These are phyloP conservation scores for Taiwanofungus camphoratus DNA, from an alignment of 1,284 basidiomycete species.

Conservation along the genomic window DNA sequence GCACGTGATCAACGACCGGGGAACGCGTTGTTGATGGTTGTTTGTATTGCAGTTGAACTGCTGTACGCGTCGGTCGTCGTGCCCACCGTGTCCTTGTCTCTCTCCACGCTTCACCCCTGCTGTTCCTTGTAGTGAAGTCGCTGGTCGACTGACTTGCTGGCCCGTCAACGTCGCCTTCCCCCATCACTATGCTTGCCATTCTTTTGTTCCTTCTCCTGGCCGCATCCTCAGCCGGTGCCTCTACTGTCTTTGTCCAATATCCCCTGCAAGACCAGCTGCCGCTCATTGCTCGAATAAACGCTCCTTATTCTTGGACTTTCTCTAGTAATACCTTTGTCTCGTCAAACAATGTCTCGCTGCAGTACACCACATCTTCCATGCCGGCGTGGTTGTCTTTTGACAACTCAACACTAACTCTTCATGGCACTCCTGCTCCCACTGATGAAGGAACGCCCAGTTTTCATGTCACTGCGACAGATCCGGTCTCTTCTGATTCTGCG, in stretches of 20 bases:
- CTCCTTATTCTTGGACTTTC: constrained; percentile 61
- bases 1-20: too few relatives aligned
- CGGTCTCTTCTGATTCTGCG: constrained; percentile 34
- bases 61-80: neutral
- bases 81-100: constrained; percentile 1
- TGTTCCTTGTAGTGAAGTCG: constrained; percentile 23
- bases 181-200: constrained; percentile 60
- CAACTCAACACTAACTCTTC: constrained; percentile 40
- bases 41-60: too few relatives aligned
- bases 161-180: constrained; percentile 37
- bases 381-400: constrained; percentile 69
- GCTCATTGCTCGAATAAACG: constrained; percentile 50
- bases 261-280: constrained; percentile 59
- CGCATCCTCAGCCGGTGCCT: constrained; percentile 29
- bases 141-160: constrained; percentile 50
- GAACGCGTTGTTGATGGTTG: too few relatives aligned
- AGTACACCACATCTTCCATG: constrained; percentile 43
- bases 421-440: constrained; percentile 47
- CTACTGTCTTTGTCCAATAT: constrained; percentile 41
- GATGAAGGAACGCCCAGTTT: constrained; percentile 57
- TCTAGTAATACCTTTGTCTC: constrained; percentile 54
- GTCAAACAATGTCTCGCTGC: constrained; percentile 33
- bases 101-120: neutral
- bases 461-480: constrained; percentile 49
- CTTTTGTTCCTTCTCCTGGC: constrained; percentile 41